phyloP scores from a whole-genome alignment of 75 land plant species.

The Pinus tabuliformis region DNA sequence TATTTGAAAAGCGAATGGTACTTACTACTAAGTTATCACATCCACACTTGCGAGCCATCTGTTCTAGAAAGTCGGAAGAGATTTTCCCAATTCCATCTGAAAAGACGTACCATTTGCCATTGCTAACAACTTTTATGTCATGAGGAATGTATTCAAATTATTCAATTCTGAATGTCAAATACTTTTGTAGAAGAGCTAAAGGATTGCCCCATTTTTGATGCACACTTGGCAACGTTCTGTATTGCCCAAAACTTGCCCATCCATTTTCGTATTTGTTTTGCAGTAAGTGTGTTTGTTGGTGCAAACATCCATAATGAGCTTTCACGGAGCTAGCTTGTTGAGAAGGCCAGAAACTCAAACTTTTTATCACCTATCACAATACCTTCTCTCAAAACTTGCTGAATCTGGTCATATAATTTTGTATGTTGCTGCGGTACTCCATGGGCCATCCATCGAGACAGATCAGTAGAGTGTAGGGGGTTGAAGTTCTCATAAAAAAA shows the following conservation, averaged over 20 bases:
- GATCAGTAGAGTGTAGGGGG: not conserved
- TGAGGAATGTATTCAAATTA: conserved; percentile 52
- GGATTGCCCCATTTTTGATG: conserved; percentile 91
- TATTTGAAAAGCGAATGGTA: conserved; percentile 89
- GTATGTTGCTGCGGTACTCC: conserved; percentile 9
- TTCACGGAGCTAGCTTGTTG: conserved; percentile 79
- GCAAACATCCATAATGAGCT: conserved; percentile 91
- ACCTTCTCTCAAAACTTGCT: conserved; percentile 48
- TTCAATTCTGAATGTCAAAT: conserved; percentile 35
- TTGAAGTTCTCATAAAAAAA: not conserved
- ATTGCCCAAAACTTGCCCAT: conserved; percentile 80
- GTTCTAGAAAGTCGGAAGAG: conserved; percentile 55
- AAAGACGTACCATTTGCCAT: conserved; percentile 34
- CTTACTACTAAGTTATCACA: conserved; percentile 16
- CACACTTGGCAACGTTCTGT: conserved; percentile 85
- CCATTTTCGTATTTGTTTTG: conserved; percentile 59
- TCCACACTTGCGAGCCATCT: conserved; percentile 64
- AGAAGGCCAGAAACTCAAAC: conserved; percentile 85
- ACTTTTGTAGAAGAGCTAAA: conserved; percentile 82
- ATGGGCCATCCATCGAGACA: not conserved
- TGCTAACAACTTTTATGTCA: conserved; percentile 30
- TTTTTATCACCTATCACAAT: conserved; percentile 56
- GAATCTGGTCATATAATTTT: conserved; percentile 39
- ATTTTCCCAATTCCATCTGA: conserved; percentile 98
- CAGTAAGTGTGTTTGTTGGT: conserved; percentile 35